Evolutionary conservation across 2,329 filamentous ascomycete genomes (phyloP).

Genomic region (Venturia pyrina): DNA sequence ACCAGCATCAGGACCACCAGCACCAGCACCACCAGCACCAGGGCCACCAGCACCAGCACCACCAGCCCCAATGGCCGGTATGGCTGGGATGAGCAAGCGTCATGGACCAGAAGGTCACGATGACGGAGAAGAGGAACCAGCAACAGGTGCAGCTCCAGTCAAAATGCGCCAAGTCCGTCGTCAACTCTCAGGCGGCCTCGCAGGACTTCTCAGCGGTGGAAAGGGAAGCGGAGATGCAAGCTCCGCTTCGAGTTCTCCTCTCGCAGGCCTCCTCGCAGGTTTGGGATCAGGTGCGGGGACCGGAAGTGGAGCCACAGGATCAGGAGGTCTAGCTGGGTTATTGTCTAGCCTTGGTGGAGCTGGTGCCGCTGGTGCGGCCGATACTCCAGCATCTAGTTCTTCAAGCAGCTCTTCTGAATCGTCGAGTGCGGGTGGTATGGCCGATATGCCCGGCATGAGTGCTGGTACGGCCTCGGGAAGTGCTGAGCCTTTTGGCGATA

Average conservation of each 20-base stretch:
- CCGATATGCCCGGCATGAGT: background rate
- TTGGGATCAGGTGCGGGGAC: background rate
- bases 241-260: background rate
- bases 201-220: background rate
- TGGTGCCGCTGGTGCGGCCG: background rate
- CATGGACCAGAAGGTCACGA: background rate
- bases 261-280: background rate
- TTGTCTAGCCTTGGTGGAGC: background rate
- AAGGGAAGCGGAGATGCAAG: background rate
- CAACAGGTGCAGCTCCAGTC: background rate
- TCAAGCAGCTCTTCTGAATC: background rate
- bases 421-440: background rate
- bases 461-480: background rate
- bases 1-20: no score
- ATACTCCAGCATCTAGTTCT: background rate
- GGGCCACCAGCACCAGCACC: background rate
- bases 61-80: background rate
- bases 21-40: no score
- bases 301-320: background rate
- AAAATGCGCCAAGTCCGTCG: background rate
- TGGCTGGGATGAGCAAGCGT: background rate
- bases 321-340: background rate
- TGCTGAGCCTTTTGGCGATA: background rate
- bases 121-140: background rate
- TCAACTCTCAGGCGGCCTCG: background rate